Base-by-base conservation (phyloP, 169 alveolate species). In the Plasmodium adleri region DNA sequence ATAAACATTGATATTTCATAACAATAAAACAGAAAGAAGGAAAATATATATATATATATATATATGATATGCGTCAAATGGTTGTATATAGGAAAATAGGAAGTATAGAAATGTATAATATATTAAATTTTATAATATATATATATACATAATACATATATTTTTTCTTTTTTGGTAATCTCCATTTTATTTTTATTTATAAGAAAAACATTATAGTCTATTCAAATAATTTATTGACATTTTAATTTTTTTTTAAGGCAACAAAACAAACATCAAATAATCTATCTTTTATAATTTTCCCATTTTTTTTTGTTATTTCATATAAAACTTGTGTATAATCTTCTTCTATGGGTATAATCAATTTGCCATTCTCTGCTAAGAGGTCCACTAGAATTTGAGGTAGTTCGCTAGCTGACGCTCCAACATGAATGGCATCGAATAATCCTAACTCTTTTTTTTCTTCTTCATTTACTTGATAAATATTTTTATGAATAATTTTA, bases 401-500 rank as follows among this genome's bases (percentile, higher is more conserved):
- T n/a, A 85, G 85, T 63, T 85, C 92, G 58, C 92, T 85, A n/a
- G 92, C 92, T n/a, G 92, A 85, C 60, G 92, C 92, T 13, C 92
- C 92, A 0, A 85, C 92, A 72, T 85, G 92, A 70, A 85, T 85
- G 13, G 92, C 92, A 62, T 85, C 87, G n/a, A 85, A 85, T 45
- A 85, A 62, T 1, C 92, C 92, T 15, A 85, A 85, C 49, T 70
- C 43, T 15, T 85, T 54, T 50, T 85, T 71, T 52, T 85, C 92
- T 17, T 85, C 54, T 59, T 85, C 92, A 85, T 32, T 71, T 52
- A 85, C 75, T 85, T 85, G 73, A 45, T 85, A 85, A 20, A 85
- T 85, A 71, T 85, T 85, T 85, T 85, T 85, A 28, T 85, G 92
- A 49, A 85, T 70, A 50, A 85, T 85, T 52, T 85, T 85, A 72